Evolutionary conservation across 768 basidiomycete genomes (phyloP), one percentile per base, ranked within the genome.

Genomic region (Mycena floridula): DNA sequence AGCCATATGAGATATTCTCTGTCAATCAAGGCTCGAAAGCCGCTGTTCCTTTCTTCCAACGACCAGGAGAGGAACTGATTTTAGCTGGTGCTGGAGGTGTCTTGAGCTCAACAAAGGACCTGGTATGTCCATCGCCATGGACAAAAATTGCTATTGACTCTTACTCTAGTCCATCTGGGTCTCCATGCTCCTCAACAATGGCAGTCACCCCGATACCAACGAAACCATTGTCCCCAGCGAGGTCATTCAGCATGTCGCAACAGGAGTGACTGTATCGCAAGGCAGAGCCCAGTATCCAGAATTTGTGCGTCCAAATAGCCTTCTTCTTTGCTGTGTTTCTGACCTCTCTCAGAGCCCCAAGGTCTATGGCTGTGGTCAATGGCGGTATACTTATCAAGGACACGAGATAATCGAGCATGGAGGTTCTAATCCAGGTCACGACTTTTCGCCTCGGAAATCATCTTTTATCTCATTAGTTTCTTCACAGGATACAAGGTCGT

Each of bases 11-110:
- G n/a, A n/a, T n/a, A n/a, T n/a, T n/a, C n/a, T n/a, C n/a, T n/a
- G n/a, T n/a, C n/a, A n/a, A n/a, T n/a, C n/a, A n/a, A n/a, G n/a
- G n/a, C n/a, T 18, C 40, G n/a, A n/a, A n/a, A n/a, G 52, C 68
- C 3, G 66, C 63, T 6, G 57, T 70, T 3, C 72, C 69, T 0
- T 70, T 69, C 45, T 69, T 67, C 40, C 56, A 56, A 21, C 57
- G 67, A 5, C 65, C 66, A 1, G 69, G 69, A 2, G 61, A 70
- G 41, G 70, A 70, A 50, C 46, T 27, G 6, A 58, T 62, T 1
- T 68, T 66, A 65, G 67, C 70, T 3, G 70, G 70, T 3, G 66
- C 70, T 0, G 70, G 66, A 3, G 70, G 70, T 7, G 54, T 72
- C 2, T 44, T 72, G 1, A 61, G 59, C 2, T 69, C 67, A 6